phyloP scores from a whole-genome alignment of 805 yeast species.

The Wickerhamiella sergipiensis region DNA sequence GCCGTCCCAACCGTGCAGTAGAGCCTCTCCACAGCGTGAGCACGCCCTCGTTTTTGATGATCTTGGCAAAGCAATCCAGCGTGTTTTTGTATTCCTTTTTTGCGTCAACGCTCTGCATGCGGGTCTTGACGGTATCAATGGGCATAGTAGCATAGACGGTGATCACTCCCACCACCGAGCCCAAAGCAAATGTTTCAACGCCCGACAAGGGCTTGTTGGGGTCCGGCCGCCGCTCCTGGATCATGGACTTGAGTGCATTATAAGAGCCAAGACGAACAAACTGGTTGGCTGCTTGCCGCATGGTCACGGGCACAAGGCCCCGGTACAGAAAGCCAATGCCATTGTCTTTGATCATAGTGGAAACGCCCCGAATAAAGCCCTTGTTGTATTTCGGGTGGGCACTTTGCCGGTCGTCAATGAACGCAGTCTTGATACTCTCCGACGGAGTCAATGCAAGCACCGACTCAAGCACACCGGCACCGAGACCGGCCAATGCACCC shows the following conservation, averaged over 20 bases:
- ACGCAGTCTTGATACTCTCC: slow-evolving; percentile 89
- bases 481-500: slow-evolving; percentile 87
- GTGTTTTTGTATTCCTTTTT: slow-evolving; percentile 58
- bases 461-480: slow-evolving; percentile 89
- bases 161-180: slow-evolving; percentile 76
- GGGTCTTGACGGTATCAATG: slow-evolving; percentile 84
- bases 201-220: slow-evolving; percentile 66
- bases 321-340: slow-evolving; percentile 78
- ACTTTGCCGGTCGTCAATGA: slow-evolving; percentile 82
- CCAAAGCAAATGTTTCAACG: slow-evolving; percentile 70
- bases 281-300: slow-evolving; percentile 92
- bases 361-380: slow-evolving; percentile 47
- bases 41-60: slow-evolving; percentile 79
- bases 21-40: slow-evolving; percentile 96
- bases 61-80: slow-evolving; percentile 62
- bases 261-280: slow-evolving; percentile 91
- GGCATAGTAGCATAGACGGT: slow-evolving; percentile 93
- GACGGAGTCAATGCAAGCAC: slow-evolving; percentile 93
- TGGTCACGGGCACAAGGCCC: slow-evolving; percentile 82
- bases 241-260: slow-evolving; percentile 66
- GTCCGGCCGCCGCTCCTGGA: slow-evolving; percentile 58
- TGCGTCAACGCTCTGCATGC: slow-evolving; percentile 91
- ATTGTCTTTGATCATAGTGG: slow-evolving; percentile 54
- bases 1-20: slow-evolving; percentile 87
- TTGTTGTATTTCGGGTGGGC: slow-evolving; percentile 55